Conservation (phyloP, 192 early-diverging fungal genomes). For the Dimargaris cristalligena region DNA sequence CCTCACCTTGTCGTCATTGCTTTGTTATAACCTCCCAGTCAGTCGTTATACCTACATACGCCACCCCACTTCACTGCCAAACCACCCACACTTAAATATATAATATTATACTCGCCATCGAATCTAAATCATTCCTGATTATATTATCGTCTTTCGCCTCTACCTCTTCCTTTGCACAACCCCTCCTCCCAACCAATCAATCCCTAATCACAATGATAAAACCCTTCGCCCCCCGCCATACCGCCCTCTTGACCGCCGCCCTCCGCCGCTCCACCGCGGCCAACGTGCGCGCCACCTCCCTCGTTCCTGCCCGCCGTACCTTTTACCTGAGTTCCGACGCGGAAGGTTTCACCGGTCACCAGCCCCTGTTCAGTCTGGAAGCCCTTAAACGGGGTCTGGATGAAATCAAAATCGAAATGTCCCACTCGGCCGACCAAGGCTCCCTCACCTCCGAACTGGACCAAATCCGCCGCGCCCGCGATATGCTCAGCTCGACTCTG, state of each 20-base stretch:
- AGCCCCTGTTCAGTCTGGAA: not conserved
- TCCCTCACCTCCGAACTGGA: not conserved
- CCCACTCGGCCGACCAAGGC: not conserved
- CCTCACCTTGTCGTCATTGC: too few species aligned
- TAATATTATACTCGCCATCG: too few species aligned
- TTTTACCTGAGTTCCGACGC: not conserved
- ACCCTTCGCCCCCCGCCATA: not conserved
- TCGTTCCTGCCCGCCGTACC: not conserved
- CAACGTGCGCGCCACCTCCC: not conserved
- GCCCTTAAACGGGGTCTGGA: not conserved
- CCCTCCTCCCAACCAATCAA: too few species aligned
- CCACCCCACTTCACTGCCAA: too few species aligned
- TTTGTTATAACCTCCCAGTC: too few species aligned
- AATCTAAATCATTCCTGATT: too few species aligned
- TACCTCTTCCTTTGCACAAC: too few species aligned
- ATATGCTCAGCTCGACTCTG: not conserved
- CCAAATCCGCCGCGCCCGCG: constrained; percentile 6
- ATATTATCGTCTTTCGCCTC: too few species aligned
- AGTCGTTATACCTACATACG: too few species aligned
- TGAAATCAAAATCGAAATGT: not conserved
- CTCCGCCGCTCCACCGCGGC: not conserved
- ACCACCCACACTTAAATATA: too few species aligned
- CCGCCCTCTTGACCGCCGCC: too few species aligned
- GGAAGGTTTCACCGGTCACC: not conserved
- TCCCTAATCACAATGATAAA: not conserved